A percentile compares a stretch with the other conserved stretches of the same genome.
These are phyloP conservation scores for Rhynchospora tenuis DNA, from an alignment of 176 grass and related monocot genomes.

Conservation along the genomic window DNA sequence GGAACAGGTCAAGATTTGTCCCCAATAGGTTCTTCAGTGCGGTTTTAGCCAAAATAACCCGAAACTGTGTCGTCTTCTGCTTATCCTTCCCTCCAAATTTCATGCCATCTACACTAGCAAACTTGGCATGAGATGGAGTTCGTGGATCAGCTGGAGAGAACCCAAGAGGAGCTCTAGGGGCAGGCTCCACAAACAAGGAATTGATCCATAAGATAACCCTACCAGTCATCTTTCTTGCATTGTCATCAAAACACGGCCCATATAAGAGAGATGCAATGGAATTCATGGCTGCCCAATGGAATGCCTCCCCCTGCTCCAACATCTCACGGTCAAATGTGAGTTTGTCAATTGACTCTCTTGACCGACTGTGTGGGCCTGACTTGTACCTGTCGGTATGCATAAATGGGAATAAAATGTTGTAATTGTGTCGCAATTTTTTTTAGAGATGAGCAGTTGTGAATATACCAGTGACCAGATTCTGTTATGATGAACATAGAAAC, in stretches of 20 bases:
- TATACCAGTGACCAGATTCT: background rate
- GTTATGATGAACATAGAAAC: background rate
- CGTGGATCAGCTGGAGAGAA: conserved; percentile 84
- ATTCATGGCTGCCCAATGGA: conserved; percentile 95
- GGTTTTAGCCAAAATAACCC: conserved; percentile 87
- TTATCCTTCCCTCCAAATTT: conserved; percentile 67
- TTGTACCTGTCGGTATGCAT: conserved; percentile 11
- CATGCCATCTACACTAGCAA: conserved; percentile 43
- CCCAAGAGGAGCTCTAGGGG: conserved; percentile 60
- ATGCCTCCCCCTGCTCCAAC: conserved; percentile 77
- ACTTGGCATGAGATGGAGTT: conserved; percentile 83
- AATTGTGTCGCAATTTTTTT: background rate
- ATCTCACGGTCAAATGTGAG: conserved; percentile 91
- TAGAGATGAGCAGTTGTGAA: background rate
- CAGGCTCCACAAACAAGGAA: conserved; percentile 62
- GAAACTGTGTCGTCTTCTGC: conserved; percentile 66
- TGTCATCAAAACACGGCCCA: conserved; percentile 98
- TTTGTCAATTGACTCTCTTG: conserved; percentile 94
- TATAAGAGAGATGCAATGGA: conserved; percentile 90
- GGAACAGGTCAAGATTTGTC: conserved; percentile 90
- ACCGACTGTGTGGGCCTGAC: conserved; percentile 66
- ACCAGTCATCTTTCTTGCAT: conserved; percentile 86
- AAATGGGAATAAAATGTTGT: background rate
- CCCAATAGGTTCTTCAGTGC: conserved; percentile 87
- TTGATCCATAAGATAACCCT: conserved; percentile 82